Evolutionary conservation across 2,329 filamentous ascomycete genomes (phyloP), one percentile per base, ranked within the genome.

Genomic region (Cadophora sp.): DNA sequence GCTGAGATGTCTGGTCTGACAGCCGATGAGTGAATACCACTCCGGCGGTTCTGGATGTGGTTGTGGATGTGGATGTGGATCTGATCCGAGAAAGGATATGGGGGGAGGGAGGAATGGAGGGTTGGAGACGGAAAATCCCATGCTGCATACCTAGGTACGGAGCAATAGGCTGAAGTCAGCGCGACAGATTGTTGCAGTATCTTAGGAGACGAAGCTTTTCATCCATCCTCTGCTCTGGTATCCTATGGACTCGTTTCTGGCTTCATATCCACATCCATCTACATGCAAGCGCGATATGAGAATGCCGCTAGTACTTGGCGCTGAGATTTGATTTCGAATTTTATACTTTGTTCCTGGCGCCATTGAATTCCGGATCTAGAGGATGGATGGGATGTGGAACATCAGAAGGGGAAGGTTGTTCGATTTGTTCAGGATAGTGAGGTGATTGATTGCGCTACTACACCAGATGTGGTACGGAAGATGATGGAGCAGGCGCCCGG

Each of bases 401-500:
- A 43, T 24, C 43, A n/a, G n/a, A 56, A 39, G n/a, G 4, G 20
- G 20, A 33, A 39, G 30, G 9, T 56, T 20, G 50, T 33, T 53
- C 50, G 50, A 53, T 53, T 56, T 45, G 8, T 24, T 45, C 41
- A 36, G 56, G 20, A 45, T 18, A 58, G 36, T 58, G 53, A 58
- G 53, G 53, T 58, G 53, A 58, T 41, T 30, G 27, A 43, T 13
- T 43, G 16, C 39, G 39, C 11, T 16, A 16, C n/a, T 47, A n/a
- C 36, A 47, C 39, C 45, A 24, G 22, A 59, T 18, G 41, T 60
- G 58, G 58, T 48, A 60, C 58, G 58, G 43, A 20, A 60, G 6
- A 30, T 60, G 58, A 5, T 60, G 47, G 63, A 60, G 63, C 63
- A 65, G 63, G 56, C 63, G 63, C 63, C 63, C 47, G 50, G 63